These are phyloP conservation scores for Aureobasidium mangrovei DNA, from an alignment of 2,329 filamentous ascomycete species.

Conservation along the genomic window DNA sequence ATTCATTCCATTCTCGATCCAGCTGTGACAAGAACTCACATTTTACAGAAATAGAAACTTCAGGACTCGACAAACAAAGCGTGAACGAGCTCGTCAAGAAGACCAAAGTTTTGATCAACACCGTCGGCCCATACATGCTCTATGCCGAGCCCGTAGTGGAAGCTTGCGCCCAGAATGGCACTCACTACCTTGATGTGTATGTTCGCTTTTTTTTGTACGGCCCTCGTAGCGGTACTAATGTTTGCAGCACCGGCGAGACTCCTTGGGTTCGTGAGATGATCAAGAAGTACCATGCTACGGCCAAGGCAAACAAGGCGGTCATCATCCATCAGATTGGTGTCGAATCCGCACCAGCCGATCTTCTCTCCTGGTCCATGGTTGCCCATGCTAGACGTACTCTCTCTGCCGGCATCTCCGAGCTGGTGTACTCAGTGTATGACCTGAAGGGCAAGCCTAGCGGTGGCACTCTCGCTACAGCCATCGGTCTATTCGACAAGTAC, in stretches of 20 bases:
- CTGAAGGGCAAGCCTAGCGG: slow-evolving; percentile 47
- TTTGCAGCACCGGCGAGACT: slow-evolving; percentile 48
- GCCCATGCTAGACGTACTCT: slow-evolving; percentile 45
- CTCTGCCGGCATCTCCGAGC: slow-evolving; percentile 41
- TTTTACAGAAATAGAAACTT: slow-evolving; percentile 29
- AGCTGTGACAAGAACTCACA: neutral
- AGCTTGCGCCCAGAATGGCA: slow-evolving; percentile 55
- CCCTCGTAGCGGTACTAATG: slow-evolving; percentile 16
- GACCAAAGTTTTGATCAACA: slow-evolving; percentile 51
- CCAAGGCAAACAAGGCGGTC: slow-evolving; percentile 52
- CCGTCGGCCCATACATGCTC: slow-evolving; percentile 54
- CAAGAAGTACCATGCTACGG: slow-evolving; percentile 50
- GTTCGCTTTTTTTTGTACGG: slow-evolving; percentile 21
- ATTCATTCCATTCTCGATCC: slow-evolving; percentile 18
- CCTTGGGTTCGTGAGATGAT: slow-evolving; percentile 57
- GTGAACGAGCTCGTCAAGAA: slow-evolving; percentile 45
- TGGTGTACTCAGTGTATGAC: slow-evolving; percentile 46
- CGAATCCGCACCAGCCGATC: slow-evolving; percentile 53
- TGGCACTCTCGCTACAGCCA: slow-evolving; percentile 55
- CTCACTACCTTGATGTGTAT: slow-evolving; percentile 56
- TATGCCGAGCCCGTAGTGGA: slow-evolving; percentile 57
- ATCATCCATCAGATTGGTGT: slow-evolving; percentile 53
- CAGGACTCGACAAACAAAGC: slow-evolving; percentile 42
- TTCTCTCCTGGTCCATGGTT: slow-evolving; percentile 45
- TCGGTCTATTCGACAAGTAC: slow-evolving; percentile 47